Evolutionary conservation across 441 rosid species (phyloP).

Genomic region (Syzygium malaccense): DNA sequence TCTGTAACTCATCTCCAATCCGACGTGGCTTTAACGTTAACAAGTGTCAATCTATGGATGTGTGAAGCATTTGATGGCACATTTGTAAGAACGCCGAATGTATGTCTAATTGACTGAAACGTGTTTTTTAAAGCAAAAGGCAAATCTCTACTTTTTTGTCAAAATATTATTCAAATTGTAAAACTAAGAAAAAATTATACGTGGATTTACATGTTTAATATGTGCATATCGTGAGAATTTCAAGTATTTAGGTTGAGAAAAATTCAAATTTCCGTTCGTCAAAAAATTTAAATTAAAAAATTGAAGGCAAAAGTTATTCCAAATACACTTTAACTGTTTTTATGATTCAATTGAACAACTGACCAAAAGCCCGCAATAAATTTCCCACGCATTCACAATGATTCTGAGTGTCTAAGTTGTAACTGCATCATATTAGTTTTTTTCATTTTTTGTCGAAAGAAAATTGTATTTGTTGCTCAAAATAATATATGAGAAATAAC

Average conservation of each 20-base stretch:
- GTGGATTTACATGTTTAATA: not conserved
- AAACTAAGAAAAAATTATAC: not conserved
- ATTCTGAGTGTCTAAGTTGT: not conserved
- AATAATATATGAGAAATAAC: not conserved
- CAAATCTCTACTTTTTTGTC: not conserved
- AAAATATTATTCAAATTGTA: not conserved
- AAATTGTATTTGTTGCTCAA: too few species aligned
- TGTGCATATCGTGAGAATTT: too few species aligned
- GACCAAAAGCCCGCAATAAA: too few species aligned
- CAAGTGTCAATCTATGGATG: not conserved
- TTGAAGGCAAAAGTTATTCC: too few species aligned
- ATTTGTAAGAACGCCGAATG: not conserved
- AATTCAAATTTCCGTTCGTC: not conserved
- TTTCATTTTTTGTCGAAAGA: not conserved
- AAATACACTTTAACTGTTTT: too few species aligned
- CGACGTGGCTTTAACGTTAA: not conserved
- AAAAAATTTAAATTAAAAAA: not conserved
- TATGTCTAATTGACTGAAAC: not conserved
- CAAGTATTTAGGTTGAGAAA: not conserved
- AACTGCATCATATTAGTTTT: not conserved
- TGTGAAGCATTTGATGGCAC: not conserved
- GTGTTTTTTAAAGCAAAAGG: not conserved
- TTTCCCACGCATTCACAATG: not conserved
- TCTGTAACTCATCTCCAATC: not conserved
- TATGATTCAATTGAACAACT: too few species aligned